Conservation (phyloP, 169 alveolate species). For the Plasmodium fragile region DNA sequence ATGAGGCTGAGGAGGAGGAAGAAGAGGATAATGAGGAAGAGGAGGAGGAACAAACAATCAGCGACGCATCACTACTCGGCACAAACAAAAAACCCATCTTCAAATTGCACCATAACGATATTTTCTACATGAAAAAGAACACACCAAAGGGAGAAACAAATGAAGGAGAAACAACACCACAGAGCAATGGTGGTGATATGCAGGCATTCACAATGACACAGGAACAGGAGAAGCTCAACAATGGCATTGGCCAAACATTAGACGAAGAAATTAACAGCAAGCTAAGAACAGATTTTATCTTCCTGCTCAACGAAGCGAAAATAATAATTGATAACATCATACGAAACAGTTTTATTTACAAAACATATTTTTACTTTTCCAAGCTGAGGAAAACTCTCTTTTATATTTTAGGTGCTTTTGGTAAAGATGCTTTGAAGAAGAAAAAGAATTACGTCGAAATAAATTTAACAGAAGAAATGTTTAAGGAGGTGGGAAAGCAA, state of each 20-base stretch:
- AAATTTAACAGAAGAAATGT: constrained; percentile 15
- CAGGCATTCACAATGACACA: not conserved
- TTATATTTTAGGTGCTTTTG: constrained; percentile 31
- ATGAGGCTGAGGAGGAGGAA: not conserved
- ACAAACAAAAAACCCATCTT: not conserved
- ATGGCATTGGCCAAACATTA: not conserved
- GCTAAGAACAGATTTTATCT: constrained; percentile 10
- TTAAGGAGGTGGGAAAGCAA: constrained; percentile 3
- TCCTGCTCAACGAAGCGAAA: constrained; percentile 16
- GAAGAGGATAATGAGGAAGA: not conserved
- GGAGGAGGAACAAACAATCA: not conserved
- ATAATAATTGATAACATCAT: constrained; percentile 43
- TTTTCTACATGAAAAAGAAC: constrained; percentile 5
- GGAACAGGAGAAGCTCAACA: not conserved
- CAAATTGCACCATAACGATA: constrained; percentile 7
- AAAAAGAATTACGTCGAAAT: constrained; percentile 28
- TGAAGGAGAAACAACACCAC: not conserved
- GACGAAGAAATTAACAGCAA: not conserved
- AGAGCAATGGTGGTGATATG: not conserved
- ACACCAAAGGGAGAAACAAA: not conserved
- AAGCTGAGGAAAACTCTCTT: constrained; percentile 49
- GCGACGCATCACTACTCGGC: not conserved
- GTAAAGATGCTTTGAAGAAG: constrained; percentile 14
- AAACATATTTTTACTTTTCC: constrained; percentile 12
- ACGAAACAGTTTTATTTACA: constrained; percentile 25